phyloP scores from a whole-genome alignment of 768 basidiomycete species.

The Trametes coccinea region DNA sequence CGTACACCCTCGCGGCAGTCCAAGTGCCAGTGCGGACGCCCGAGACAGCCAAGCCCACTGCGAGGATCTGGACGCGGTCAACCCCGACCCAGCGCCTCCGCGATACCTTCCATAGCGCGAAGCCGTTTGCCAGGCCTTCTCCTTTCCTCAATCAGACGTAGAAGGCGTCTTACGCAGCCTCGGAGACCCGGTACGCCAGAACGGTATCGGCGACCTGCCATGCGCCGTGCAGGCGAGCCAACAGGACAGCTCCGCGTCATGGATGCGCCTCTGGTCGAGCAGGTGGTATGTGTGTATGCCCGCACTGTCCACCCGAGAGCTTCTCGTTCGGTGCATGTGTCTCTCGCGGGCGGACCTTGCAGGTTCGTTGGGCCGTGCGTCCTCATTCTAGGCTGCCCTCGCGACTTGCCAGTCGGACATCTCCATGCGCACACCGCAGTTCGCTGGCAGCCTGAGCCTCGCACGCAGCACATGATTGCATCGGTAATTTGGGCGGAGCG shows the following conservation, averaged over 20 bases:
- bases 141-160: background rate
- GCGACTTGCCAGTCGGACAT: too few species aligned
- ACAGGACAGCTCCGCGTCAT: background rate
- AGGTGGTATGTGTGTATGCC: too few species aligned
- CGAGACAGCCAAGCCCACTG: background rate
- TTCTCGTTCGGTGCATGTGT: slow-evolving; percentile 4
- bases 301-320: background rate
- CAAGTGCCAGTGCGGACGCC: background rate
- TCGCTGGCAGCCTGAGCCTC: too few species aligned
- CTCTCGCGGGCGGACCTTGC: background rate
- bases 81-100: slow-evolving; percentile 7
- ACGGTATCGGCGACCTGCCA: background rate
- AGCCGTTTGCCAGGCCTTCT: background rate
- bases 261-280: background rate
- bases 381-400: too few species aligned
- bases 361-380: background rate
- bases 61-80: background rate
- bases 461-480: too few species aligned
- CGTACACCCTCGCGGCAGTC: background rate
- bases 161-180: background rate
- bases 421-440: too few species aligned
- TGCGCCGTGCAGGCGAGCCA: background rate
- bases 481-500: too few species aligned
- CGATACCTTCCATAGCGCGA: slow-evolving; percentile 16
- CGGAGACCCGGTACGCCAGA: background rate